phyloP scores from a whole-genome alignment of 2,329 filamentous ascomycete genomes.

The Colletotrichum tanaceti region DNA sequence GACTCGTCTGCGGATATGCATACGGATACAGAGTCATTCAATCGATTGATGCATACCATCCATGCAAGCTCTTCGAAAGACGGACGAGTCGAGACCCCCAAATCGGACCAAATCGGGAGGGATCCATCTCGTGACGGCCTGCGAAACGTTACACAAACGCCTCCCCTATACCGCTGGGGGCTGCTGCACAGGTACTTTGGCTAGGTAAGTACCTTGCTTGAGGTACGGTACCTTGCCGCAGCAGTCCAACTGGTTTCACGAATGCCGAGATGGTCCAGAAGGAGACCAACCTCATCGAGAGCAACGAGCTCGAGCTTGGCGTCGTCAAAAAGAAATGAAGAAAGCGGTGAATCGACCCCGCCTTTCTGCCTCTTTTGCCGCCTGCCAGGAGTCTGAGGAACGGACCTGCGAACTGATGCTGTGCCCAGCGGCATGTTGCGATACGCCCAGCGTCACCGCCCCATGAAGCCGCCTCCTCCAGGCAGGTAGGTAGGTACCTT shows the following conservation, averaged over 20 bases:
- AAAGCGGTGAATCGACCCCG: conserved; percentile 11
- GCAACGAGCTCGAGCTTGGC: conserved; percentile 3
- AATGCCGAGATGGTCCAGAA: conserved; percentile 16
- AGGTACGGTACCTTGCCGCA: conserved; percentile 3
- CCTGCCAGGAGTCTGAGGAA: conserved; percentile 2
- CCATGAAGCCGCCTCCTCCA: conserved; percentile 8
- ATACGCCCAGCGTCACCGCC: conserved; percentile 11
- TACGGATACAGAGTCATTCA: conserved; percentile 5
- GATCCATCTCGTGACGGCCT: conserved; percentile 26
- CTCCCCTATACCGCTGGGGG: conserved; percentile 29
- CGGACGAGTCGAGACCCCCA: conserved; percentile 8
- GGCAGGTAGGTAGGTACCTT: not conserved
- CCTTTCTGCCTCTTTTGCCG: conserved; percentile 27
- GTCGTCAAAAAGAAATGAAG: conserved; percentile 11
- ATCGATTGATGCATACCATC: conserved; percentile 30
- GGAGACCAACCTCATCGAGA: conserved; percentile 2
- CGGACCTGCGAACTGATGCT: conserved; percentile 6
- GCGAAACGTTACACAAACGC: conserved; percentile 33
- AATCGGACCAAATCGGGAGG: conserved; percentile 22
- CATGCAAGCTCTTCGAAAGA: conserved; percentile 11
- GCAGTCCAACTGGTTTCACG: conserved; percentile 18
- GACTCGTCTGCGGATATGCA: conserved; percentile 14
- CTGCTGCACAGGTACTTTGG: not conserved
- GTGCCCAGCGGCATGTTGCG: conserved; percentile 4
- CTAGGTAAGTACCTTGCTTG: not conserved